Percentiles rank a stretch among this genome's conserved stretches.
Conservation (phyloP, 257 asterid species). For the Avicennia marina region DNA sequence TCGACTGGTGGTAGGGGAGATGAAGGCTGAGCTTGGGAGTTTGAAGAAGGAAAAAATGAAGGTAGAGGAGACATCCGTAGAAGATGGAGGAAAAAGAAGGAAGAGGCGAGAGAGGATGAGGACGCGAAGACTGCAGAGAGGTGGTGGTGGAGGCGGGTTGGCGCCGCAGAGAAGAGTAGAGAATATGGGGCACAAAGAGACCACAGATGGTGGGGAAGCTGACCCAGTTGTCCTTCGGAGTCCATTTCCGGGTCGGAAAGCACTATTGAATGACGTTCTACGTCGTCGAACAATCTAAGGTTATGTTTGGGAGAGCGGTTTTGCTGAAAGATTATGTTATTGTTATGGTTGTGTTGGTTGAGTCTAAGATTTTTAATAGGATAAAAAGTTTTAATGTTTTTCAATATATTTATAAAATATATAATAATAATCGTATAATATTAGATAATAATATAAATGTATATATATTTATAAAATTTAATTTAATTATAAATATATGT, state of each 20-base stretch:
- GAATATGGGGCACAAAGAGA: conserved; percentile 1
- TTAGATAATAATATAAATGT: too few relatives aligned
- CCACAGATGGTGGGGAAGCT: background rate
- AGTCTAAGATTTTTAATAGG: too few relatives aligned
- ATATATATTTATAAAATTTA: too few relatives aligned
- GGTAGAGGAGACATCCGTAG: background rate
- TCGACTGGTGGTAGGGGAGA: background rate
- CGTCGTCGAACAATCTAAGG: too few relatives aligned
- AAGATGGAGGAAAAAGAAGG: conserved; percentile 27
- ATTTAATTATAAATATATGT: too few relatives aligned
- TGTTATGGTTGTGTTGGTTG: too few relatives aligned
- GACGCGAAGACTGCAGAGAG: conserved; percentile 18
- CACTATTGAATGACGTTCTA: conserved; percentile 36
- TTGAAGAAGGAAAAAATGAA: too few relatives aligned
- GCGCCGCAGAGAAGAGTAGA: background rate
- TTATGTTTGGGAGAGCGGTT: too few relatives aligned
- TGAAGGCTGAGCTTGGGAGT: background rate
- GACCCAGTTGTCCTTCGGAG: background rate
- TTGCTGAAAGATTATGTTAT: too few relatives aligned
- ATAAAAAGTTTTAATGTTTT: too few relatives aligned
- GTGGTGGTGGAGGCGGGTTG: background rate
- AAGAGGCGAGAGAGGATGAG: conserved; percentile 50
- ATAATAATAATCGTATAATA: too few relatives aligned
- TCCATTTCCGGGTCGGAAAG: conserved; percentile 69
- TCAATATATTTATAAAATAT: too few relatives aligned